Percentiles rank a stretch among this genome's conserved stretches.
Conservation (phyloP, 2,329 filamentous ascomycete species). For the Aspergillus pseudoterreus region DNA sequence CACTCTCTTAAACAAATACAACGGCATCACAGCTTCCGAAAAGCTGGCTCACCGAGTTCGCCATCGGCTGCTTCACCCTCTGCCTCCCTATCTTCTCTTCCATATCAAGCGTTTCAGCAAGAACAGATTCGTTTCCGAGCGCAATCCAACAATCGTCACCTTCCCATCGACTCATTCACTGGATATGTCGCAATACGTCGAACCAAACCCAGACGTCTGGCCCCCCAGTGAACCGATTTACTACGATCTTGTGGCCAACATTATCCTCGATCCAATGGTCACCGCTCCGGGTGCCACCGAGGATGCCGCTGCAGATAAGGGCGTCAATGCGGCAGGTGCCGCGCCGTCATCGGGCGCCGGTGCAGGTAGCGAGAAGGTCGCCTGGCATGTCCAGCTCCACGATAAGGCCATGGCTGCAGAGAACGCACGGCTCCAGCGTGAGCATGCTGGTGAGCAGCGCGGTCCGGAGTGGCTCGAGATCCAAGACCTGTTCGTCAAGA, state of each 20-base stretch:
- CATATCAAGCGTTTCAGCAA: constrained; percentile 96
- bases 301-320: constrained; percentile 37
- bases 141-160: constrained; percentile 96
- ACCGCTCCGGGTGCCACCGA: constrained; percentile 64
- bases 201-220: constrained; percentile 72
- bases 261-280: constrained; percentile 54
- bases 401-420: constrained; percentile 61
- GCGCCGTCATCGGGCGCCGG: constrained; percentile 61
- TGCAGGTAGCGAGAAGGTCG: constrained; percentile 85
- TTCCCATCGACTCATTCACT: constrained; percentile 81
- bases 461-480: constrained; percentile 85
- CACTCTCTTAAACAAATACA: constrained; percentile 84
- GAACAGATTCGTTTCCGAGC: constrained; percentile 94
- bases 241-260: constrained; percentile 95
- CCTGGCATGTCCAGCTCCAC: constrained; percentile 88
- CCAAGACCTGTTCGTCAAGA: constrained; percentile 90
- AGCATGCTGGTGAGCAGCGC: constrained; percentile 26
- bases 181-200: constrained; percentile 85
- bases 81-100: constrained; percentile 87
- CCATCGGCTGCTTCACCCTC: constrained; percentile 82
- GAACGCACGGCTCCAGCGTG: constrained; percentile 26
- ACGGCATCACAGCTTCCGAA: constrained; percentile 82
- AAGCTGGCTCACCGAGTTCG: constrained; percentile 83
- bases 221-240: constrained; percentile 76
- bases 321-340: constrained; percentile 35